phyloP scores from a whole-genome alignment of 345 rosid genomes.

The Lepidium didymum region DNA sequence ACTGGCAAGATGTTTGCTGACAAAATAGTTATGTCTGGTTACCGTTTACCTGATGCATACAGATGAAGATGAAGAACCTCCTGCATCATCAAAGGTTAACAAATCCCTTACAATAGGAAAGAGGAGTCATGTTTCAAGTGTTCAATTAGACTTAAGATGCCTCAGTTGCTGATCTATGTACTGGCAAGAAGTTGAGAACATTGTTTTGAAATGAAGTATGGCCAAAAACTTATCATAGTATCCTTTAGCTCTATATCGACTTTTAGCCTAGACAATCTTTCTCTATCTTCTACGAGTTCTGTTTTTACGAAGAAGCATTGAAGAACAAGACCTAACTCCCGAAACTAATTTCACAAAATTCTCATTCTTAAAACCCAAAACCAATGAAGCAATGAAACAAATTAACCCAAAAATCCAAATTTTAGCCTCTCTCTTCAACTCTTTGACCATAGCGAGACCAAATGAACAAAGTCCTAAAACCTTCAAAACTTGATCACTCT shows the following conservation, averaged over 20 bases:
- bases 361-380: slow-evolving; percentile 14
- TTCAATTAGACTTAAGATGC: not conserved
- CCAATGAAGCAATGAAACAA: slow-evolving; percentile 8
- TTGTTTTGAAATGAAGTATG: slow-evolving; percentile 31
- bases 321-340: not conserved
- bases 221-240: slow-evolving; percentile 26
- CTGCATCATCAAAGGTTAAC: not conserved
- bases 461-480: slow-evolving; percentile 2
- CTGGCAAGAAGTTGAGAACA: not conserved
- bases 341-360: not conserved
- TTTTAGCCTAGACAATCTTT: slow-evolving; percentile 13
- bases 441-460: slow-evolving; percentile 4
- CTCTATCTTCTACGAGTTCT: slow-evolving; percentile 8
- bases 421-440: slow-evolving; percentile 13
- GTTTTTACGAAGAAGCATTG: not conserved
- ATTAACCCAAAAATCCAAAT: slow-evolving; percentile 4
- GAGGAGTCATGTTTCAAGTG: not conserved
- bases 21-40: slow-evolving; percentile 75
- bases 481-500: slow-evolving; percentile 13
- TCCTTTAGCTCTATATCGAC: slow-evolving; percentile 23
- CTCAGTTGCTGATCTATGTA: not conserved
- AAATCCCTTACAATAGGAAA: not conserved
- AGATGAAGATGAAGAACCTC: slow-evolving; percentile 33
- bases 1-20: slow-evolving; percentile 92
- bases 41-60: slow-evolving; percentile 66